phyloP scores from a whole-genome alignment of 176 grass and related monocot genomes.

The Cocos nucifera region DNA sequence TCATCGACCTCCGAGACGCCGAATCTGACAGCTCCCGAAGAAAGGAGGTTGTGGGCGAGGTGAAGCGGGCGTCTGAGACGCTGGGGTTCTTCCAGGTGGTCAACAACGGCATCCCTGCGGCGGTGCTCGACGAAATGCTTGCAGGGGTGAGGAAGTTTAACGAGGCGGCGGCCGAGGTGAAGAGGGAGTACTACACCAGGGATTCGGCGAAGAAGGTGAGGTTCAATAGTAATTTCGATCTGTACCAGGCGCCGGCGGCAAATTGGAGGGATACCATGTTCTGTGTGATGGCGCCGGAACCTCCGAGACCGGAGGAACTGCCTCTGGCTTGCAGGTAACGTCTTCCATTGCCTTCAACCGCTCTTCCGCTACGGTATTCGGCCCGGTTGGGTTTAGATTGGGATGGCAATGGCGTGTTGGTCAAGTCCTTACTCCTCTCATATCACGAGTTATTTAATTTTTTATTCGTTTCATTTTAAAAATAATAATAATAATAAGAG shows the following conservation, averaged over 20 bases:
- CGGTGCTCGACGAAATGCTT: conserved; percentile 28
- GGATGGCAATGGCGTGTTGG: no score
- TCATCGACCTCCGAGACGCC: conserved; percentile 29
- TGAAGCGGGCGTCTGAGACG: conserved; percentile 16
- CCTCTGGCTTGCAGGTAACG: conserved; percentile 21
- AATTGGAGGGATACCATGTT: conserved; percentile 48
- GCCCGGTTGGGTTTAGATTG: no score
- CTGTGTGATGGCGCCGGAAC: conserved; percentile 17
- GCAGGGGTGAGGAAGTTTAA: conserved; percentile 24
- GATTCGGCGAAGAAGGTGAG: conserved; percentile 13
- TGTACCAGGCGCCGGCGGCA: conserved; percentile 30
- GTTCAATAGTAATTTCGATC: conserved; percentile 37
- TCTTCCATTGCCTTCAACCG: neutral
- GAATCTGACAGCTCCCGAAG: neutral
- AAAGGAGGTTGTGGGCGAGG: neutral
- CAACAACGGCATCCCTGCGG: conserved; percentile 27
- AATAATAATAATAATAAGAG: no score
- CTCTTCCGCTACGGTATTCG: no score
- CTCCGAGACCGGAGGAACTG: conserved; percentile 17
- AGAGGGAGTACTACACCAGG: conserved; percentile 42
- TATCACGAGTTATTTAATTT: no score
- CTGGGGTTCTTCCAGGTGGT: conserved; percentile 56
- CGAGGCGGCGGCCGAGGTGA: conserved; percentile 27
- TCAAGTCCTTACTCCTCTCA: no score
- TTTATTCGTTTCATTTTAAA: no score